Evolutionary conservation across 192 early-diverging fungal genomes (phyloP), one percentile per base, ranked within the genome.

Genomic region (Gryganskiella cystojenkinii): DNA sequence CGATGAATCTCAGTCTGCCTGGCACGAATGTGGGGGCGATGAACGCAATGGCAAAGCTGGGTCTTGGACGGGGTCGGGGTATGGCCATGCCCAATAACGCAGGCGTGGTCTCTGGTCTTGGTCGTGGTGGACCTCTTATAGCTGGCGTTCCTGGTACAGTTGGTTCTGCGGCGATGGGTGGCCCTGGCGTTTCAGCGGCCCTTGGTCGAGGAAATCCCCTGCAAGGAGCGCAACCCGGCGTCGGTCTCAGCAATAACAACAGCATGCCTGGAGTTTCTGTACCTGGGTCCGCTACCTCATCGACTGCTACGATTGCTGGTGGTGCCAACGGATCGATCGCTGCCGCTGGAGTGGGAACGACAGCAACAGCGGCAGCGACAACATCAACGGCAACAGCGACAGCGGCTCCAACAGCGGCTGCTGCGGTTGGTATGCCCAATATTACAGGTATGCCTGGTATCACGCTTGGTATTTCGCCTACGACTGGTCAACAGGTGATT

Each of bases 401-500:
- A 30, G 34, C 61, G 20, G 34, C 50, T 35, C 22, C 51, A 20
- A 25, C 25, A 42, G 53, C 40, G 2, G 31, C 42, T n/a, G 59
- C 49, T 20, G 58, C 58, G 3, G 31, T 25, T 27, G 50, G 40
- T 15, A n/a, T 72, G 55, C 56, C 56, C 10, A 64, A 37, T 14
- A 51, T 76, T 64, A 28, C 35, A 4, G 61, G 55, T 13, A 42
- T 61, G 25, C 27, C 46, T 0, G 62, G 64, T 4, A 22, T 67
- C 20, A 47, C 58, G 10, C 8, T 74, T 35, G 51, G 56, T 17
- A 56, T 67, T n/a, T 61, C 72, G 17, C 58, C 63, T 17, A 45
- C 50, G 57, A 58, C 61, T 19, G 64, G 64, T 3, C 72, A 76
- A n/a, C 72, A 67, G n/a, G 65, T 76, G 51, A 56, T 67, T 19